A percentile compares a stretch with the other conserved stretches of the same genome.
Conservation (phyloP, 2,329 filamentous ascomycete genomes). For the Penicillium sp. region DNA sequence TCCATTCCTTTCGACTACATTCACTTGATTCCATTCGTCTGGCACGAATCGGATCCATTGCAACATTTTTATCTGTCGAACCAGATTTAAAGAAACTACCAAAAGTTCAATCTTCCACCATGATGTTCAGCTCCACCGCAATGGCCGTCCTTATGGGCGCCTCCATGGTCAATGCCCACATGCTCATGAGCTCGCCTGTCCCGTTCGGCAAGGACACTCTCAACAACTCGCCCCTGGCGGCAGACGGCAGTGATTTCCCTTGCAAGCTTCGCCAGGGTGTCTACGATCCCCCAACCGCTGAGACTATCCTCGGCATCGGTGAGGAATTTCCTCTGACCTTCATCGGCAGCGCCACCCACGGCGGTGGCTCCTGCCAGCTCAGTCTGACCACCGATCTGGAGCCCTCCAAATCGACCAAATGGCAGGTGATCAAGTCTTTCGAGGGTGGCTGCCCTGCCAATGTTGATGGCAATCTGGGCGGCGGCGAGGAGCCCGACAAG, state of each 20-base stretch:
- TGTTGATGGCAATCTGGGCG: conserved; percentile 55
- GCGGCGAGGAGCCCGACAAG: conserved; percentile 49
- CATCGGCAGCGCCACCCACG: conserved; percentile 71
- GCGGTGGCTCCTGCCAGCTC: conserved; percentile 89
- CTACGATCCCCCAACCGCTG: conserved; percentile 41
- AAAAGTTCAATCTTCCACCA: conserved; percentile 19
- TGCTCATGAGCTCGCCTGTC: conserved; percentile 65
- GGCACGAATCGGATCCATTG: conserved; percentile 33
- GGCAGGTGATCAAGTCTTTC: conserved; percentile 86
- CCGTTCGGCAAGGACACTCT: conserved; percentile 55
- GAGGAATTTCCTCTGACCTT: conserved; percentile 61
- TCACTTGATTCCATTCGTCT: conserved; percentile 29
- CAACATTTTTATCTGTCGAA: conserved; percentile 23
- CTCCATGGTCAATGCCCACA: conserved; percentile 65
- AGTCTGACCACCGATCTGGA: conserved; percentile 73
- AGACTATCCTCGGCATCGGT: conserved; percentile 63
- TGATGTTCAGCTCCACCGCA: conserved; percentile 30
- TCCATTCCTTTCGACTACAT: conserved; percentile 22
- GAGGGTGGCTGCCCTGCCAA: conserved; percentile 78
- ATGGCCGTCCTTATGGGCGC: conserved; percentile 49
- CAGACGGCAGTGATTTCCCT: conserved; percentile 67
- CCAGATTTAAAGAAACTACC: conserved; percentile 1
- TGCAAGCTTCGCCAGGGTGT: conserved; percentile 64
- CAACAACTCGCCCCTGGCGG: conserved; percentile 62
- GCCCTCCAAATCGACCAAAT: conserved; percentile 64